These are phyloP conservation scores for Myxozyma melibiosi DNA, from an alignment of 805 yeast species.

Conservation along the genomic window DNA sequence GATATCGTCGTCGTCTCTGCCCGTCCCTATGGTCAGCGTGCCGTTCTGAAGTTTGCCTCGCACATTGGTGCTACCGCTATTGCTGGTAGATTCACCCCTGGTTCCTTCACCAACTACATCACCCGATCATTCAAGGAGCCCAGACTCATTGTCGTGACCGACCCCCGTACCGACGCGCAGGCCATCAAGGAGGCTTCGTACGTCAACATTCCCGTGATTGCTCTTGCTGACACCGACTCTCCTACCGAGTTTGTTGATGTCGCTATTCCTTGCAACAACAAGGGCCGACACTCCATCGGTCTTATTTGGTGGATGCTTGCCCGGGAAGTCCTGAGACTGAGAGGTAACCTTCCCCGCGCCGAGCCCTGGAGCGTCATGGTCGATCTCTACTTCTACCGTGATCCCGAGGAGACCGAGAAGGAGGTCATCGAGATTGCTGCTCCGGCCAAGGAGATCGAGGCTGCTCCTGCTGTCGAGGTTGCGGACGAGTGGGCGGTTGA, in stretches of 20 bases:
- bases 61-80: conserved; percentile 99
- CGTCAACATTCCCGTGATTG: conserved; percentile 99
- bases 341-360: conserved; percentile 95
- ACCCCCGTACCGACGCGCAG: conserved; percentile 99
- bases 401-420: conserved; percentile 97
- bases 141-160: conserved; percentile 98
- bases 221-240: conserved; percentile 97
- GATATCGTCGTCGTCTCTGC: conserved; percentile 99
- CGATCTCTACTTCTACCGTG: conserved; percentile 99
- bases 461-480: conserved; percentile 65
- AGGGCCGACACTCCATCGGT: conserved; percentile 99
- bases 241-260: conserved; percentile 99
- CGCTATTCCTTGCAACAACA: conserved; percentile 99
- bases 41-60: conserved; percentile 98
- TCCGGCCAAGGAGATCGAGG: conserved; percentile 63
- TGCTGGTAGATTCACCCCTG: conserved; percentile 99
- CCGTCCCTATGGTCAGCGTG: conserved; percentile 99
- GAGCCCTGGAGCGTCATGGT: conserved; percentile 99
- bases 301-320: conserved; percentile 99
- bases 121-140: conserved; percentile 99
- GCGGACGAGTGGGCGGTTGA: conserved; percentile 56
- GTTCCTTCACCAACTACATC: conserved; percentile 99
- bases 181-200: conserved; percentile 99
- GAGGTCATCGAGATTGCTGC: conserved; percentile 67
- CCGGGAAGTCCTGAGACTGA: conserved; percentile 98